phyloP scores from a whole-genome alignment of 2,329 filamentous ascomycete genomes.

The Xylaria sp. region DNA sequence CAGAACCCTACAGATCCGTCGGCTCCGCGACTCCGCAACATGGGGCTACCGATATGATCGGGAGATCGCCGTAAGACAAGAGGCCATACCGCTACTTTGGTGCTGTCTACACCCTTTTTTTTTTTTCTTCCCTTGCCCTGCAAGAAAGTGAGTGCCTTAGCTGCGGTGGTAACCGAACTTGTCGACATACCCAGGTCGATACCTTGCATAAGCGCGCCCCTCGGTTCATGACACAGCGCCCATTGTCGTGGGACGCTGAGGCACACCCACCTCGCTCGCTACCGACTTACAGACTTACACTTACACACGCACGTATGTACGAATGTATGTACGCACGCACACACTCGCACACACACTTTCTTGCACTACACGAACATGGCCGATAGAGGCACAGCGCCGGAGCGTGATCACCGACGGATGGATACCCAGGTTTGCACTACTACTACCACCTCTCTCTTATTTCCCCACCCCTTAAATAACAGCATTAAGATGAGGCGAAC shows the following conservation, averaged over 20 bases:
- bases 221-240: conserved; percentile 32
- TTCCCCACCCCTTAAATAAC: not conserved
- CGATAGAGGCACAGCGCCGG: conserved; percentile 25
- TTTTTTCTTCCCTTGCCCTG: not conserved
- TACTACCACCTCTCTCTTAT: not conserved
- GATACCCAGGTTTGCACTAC: not conserved
- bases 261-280: conserved; percentile 9
- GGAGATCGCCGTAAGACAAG: conserved; percentile 32
- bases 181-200: conserved; percentile 14
- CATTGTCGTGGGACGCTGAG: conserved; percentile 26
- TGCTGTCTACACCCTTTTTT: conserved; percentile 12
- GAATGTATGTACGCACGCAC: not conserved
- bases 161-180: conserved; percentile 35
- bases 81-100: conserved; percentile 35
- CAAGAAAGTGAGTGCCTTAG: not conserved
- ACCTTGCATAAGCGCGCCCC: conserved; percentile 37
- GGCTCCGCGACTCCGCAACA: conserved; percentile 19
- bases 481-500: too few species aligned
- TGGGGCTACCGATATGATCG: conserved; percentile 30
- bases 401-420: conserved; percentile 26
- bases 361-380: conserved; percentile 17
- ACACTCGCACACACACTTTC: too few species aligned
- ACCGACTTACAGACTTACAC: conserved; percentile 6
- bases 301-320: not conserved
- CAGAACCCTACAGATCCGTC: conserved; percentile 11